These are phyloP conservation scores for Mycena citricolor DNA, from an alignment of 1,284 basidiomycete species.

Conservation along the genomic window DNA sequence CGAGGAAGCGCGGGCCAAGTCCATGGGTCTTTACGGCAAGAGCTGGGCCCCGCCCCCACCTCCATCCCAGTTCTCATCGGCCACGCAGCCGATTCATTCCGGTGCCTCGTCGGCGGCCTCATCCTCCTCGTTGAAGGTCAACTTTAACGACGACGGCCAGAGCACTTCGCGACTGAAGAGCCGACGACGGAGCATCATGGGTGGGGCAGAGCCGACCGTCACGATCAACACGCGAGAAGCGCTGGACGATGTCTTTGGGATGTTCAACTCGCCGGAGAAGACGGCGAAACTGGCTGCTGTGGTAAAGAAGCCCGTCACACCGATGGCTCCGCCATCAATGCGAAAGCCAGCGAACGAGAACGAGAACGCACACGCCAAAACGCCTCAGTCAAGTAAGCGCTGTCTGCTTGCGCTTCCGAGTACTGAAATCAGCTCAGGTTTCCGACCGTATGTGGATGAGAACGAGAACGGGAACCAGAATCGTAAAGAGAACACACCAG, in stretches of 20 bases:
- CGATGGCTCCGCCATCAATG: constrained; percentile 32
- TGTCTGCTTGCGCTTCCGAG: constrained; percentile 5
- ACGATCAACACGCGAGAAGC: constrained; percentile 90
- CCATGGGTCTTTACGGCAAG: constrained; percentile 77
- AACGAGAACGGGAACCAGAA: constrained; percentile 32
- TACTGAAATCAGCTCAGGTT: constrained; percentile 35
- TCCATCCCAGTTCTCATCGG: constrained; percentile 39
- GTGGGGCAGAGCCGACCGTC: constrained; percentile 32
- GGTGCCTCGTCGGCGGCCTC: constrained; percentile 32
- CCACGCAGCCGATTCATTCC: constrained; percentile 27
- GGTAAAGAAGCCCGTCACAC: constrained; percentile 32
- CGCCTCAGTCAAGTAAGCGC: constrained; percentile 36
- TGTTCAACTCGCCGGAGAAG: constrained; percentile 89
- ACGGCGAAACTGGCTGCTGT: constrained; percentile 42
- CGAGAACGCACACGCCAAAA: constrained; percentile 41
- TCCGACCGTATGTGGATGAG: constrained; percentile 64
- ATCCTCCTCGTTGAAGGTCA: constrained; percentile 37
- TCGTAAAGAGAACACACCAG: constrained; percentile 26
- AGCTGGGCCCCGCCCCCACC: constrained; percentile 66
- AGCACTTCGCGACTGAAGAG: constrained; percentile 41
- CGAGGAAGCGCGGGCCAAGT: constrained; percentile 72
- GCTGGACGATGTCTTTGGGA: constrained; percentile 87
- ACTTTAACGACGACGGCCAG: constrained; percentile 54
- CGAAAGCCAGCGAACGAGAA: constrained; percentile 33
- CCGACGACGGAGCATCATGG: constrained; percentile 37